These are phyloP conservation scores for Nicotiana paniculata DNA, from an alignment of 257 asterid genomes.

Conservation along the genomic window DNA sequence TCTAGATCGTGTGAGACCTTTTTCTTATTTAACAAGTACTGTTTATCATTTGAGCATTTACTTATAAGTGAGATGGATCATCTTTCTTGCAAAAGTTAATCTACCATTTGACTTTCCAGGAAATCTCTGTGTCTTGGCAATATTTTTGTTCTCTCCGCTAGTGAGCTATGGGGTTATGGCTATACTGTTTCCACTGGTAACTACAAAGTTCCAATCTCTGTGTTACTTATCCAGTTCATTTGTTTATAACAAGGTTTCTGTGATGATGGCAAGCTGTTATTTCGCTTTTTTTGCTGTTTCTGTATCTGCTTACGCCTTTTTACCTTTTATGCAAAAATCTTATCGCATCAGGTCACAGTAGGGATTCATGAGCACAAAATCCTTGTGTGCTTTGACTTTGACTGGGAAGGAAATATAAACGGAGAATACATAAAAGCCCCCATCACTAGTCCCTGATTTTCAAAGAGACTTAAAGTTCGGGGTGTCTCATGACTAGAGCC, in stretches of 20 bases:
- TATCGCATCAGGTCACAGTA: neutral
- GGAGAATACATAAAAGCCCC: no score
- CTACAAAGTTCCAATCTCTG: conserved; percentile 7
- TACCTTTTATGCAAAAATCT: neutral
- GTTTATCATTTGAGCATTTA: neutral
- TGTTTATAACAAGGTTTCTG: neutral
- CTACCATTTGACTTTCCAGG: conserved; percentile 38
- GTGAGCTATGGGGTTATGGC: conserved; percentile 98
- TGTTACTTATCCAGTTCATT: neutral
- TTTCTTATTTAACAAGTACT: neutral
- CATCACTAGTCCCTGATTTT: no score
- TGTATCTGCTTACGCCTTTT: neutral
- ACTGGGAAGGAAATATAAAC: neutral
- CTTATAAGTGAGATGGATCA: neutral
- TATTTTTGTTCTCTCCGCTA: conserved; percentile 69
- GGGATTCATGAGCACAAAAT: neutral
- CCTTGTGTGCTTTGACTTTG: neutral
- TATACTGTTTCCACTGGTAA: conserved; percentile 75
- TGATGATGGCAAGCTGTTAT: conserved; percentile 3
- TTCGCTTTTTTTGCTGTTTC: neutral
- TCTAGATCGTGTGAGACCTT: neutral
- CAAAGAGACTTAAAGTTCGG: no score
- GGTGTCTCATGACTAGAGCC: no score
- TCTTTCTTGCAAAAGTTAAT: neutral
- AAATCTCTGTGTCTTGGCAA: conserved; percentile 78